phyloP scores from a whole-genome alignment of 805 yeast genomes.

The Barnettozyma wickerhamii region DNA sequence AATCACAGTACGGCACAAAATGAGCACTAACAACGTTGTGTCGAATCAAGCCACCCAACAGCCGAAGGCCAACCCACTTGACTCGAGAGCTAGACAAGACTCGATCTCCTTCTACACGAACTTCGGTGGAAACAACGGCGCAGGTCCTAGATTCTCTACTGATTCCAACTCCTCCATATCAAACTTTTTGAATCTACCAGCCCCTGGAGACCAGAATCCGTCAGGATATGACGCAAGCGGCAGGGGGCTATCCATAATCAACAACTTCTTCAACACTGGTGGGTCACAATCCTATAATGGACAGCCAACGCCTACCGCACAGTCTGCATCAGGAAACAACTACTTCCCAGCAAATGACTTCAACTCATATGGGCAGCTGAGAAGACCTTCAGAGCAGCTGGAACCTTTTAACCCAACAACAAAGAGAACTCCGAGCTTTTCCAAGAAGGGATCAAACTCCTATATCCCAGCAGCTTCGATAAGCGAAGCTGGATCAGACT shows the following conservation, averaged over 20 bases:
- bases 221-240: conserved; percentile 21
- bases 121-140: conserved; percentile 15
- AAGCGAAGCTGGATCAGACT: conserved; percentile 16
- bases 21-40: conserved; percentile 7
- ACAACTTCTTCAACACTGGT: conserved; percentile 18
- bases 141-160: conserved; percentile 26
- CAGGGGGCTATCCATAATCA: conserved; percentile 23
- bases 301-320: too few relatives aligned
- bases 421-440: conserved; percentile 25
- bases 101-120: conserved; percentile 25
- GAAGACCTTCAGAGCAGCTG: conserved; percentile 47
- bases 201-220: conserved; percentile 10
- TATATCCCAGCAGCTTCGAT: conserved; percentile 14
- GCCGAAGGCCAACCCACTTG: conserved; percentile 4
- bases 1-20: neutral
- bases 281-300: too few relatives aligned
- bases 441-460: conserved; percentile 15
- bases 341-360: conserved; percentile 16
- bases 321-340: conserved; percentile 7
- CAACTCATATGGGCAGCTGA: conserved; percentile 26
- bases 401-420: conserved; percentile 41
- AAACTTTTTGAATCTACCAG: conserved; percentile 18
- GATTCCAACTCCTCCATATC: conserved; percentile 26
- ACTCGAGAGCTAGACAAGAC: conserved; percentile 24
- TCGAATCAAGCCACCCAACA: conserved; percentile 5